phyloP scores from a whole-genome alignment of 1,139 yeast species.

The Yamadazyma diddensiae region DNA sequence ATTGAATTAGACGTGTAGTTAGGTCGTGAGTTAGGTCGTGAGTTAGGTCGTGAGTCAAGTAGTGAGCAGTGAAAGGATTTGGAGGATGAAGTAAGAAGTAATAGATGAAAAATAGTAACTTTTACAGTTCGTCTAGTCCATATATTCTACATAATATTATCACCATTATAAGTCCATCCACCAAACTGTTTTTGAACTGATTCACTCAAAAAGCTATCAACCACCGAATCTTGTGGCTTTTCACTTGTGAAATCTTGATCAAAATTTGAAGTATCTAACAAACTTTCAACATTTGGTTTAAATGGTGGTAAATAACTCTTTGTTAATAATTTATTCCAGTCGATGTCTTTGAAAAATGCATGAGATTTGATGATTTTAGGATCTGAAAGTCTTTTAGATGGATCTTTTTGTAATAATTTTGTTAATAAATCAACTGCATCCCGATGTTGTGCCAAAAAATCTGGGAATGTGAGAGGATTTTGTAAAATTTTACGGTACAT shows the following conservation, averaged over 20 bases:
- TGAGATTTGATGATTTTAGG: conserved; percentile 84
- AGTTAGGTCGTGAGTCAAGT: no score
- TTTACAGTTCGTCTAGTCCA: no score
- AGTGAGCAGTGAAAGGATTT: no score
- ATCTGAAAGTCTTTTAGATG: conserved; percentile 74
- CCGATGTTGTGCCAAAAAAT: conserved; percentile 64
- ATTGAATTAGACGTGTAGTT: no score
- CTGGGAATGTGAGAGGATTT: conserved; percentile 86
- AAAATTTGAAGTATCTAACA: conserved; percentile 87
- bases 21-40: no score
- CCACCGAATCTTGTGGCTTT: conserved; percentile 93
- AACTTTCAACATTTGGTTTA: conserved; percentile 86
- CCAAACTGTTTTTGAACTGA: conserved; percentile 96
- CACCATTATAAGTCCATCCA: conserved; percentile 96
- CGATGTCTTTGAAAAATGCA: conserved; percentile 84
- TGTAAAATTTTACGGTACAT: conserved; percentile 93
- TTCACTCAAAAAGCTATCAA: conserved; percentile 84
- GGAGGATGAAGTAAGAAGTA: no score
- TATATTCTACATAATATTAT: conserved; percentile 19
- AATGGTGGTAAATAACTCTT: conserved; percentile 95
- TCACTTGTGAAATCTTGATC: conserved; percentile 92
- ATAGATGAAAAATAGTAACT: no score
- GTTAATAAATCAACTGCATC: conserved; percentile 83
- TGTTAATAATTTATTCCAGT: conserved; percentile 80
- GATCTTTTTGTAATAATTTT: conserved; percentile 81